These are phyloP conservation scores for Suillus hirtellus DNA, from an alignment of 768 basidiomycete genomes.

Conservation along the genomic window DNA sequence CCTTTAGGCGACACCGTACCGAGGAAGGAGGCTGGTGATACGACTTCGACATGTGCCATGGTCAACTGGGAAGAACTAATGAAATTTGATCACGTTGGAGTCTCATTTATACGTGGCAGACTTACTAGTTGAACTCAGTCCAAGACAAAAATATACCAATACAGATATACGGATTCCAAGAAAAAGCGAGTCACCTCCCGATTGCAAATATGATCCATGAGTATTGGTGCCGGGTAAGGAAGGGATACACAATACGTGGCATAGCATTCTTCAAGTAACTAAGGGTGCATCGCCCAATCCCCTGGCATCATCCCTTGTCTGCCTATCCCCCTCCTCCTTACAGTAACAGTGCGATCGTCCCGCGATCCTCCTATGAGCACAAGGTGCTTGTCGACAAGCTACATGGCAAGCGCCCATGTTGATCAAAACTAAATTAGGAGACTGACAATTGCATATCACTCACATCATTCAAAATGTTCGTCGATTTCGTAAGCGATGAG, in stretches of 20 bases:
- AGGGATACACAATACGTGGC: conserved; percentile 1
- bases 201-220: background rate
- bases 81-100: background rate
- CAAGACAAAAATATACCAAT: background rate
- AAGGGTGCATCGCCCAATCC: conserved; percentile 61
- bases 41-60: background rate
- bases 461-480: conserved; percentile 88
- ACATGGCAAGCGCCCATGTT: conserved; percentile 15
- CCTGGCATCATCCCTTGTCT: conserved; percentile 44
- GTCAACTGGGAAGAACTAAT: background rate
- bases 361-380: conserved; percentile 56
- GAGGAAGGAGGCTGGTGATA: conserved; percentile 16
- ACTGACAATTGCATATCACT: conserved; percentile 29
- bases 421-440: conserved; percentile 2
- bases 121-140: background rate
- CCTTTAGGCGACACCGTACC: conserved; percentile 24
- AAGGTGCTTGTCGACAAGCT: conserved; percentile 81
- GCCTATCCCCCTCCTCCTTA: conserved; percentile 49
- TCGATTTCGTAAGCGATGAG: conserved; percentile 84
- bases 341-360: conserved; percentile 48
- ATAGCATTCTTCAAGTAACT: background rate
- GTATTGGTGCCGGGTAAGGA: background rate
- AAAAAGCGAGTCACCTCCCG: background rate
- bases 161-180: background rate
- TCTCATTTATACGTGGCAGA: background rate